Percentiles rank a stretch among this genome's conserved stretches.
These are phyloP conservation scores for Aureobasidium musti DNA, from an alignment of 2,329 filamentous ascomycete species.

Conservation along the genomic window DNA sequence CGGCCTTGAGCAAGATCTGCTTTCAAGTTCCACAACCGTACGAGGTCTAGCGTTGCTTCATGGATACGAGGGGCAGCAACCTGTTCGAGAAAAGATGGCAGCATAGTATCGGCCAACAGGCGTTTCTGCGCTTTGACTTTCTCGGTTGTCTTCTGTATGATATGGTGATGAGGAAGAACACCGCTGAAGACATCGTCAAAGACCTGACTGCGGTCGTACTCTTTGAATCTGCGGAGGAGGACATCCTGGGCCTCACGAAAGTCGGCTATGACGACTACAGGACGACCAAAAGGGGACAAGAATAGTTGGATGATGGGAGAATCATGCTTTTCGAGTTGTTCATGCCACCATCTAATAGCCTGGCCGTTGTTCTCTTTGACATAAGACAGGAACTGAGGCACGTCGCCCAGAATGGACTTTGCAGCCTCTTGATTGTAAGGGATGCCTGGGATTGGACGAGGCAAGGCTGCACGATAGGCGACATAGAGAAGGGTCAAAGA, in stretches of 20 bases:
- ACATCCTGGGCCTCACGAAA: constrained; percentile 50
- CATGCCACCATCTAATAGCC: constrained; percentile 32
- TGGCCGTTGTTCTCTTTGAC: constrained; percentile 39
- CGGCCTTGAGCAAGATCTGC: constrained; percentile 36
- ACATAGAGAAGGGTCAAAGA: constrained; percentile 24
- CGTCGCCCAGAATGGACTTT: constrained; percentile 47
- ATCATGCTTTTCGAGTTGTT: constrained; percentile 34
- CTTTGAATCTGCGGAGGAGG: constrained; percentile 47
- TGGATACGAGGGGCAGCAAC: constrained; percentile 39
- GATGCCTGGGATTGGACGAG: constrained; percentile 51
- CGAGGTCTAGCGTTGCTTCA: constrained; percentile 33
- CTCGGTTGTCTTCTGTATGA: constrained; percentile 35
- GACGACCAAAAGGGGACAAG: constrained; percentile 47
- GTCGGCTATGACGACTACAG: constrained; percentile 51
- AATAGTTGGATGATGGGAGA: constrained; percentile 54
- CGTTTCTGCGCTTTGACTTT: constrained; percentile 35
- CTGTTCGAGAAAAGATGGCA: constrained; percentile 35
- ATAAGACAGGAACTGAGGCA: constrained; percentile 46
- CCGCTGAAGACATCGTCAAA: constrained; percentile 38
- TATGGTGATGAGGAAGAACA: constrained; percentile 36
- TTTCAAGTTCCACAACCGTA: constrained; percentile 42
- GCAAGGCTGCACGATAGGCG: constrained; percentile 39
- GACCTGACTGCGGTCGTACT: constrained; percentile 49
- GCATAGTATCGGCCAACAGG: constrained; percentile 39
- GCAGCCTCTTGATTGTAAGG: constrained; percentile 48